Evolutionary conservation across 768 basidiomycete genomes (phyloP), one percentile per base, ranked within the genome.

Genomic region (Strobilomyces echinocephalus): DNA sequence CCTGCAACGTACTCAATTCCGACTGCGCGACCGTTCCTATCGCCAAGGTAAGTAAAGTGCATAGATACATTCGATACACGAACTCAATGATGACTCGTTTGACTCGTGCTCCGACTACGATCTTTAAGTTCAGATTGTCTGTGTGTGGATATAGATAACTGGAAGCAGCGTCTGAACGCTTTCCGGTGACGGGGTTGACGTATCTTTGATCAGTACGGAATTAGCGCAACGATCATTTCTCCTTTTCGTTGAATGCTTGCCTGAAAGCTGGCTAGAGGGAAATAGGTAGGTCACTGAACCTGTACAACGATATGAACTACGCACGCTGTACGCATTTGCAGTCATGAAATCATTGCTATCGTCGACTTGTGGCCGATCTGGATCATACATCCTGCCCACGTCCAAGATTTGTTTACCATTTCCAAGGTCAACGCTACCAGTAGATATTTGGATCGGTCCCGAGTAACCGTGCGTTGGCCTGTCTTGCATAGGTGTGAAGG

Each of bases 321-420:
- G 38, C 42, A 60, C 65, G 30, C 55, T 62, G 12, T 68, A 69
- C 4, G 62, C 64, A 49, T 69, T 54, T 16, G 55, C 36, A 3
- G 44, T 58, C 33, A 36, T 60, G 52, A 84, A 74, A 30, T 69
- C 73, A 56, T 83, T 84, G 20, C 64, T 58, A 58, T 85, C 83
- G 0, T 79, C 69, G 3, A 73, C 71, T 3, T 54, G 60, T 2
- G 64, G 65, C 14, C 82, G 78, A 9, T 63, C 69, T 11, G 74
- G 72, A 63, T 85, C 83, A 24, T 78, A 82, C 21, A 62, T 55
- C 14, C 56, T 63, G 0, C 71, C 82, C 11, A 79, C 72, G 5
- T 69, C 65, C 24, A 85, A 68, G 55, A 78, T 80, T 18, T 84
- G 70, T n/a, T 73, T 65, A 8, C 68, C 74, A 8, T 61, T 1